phyloP scores from a whole-genome alignment of 2,329 filamentous ascomycete species.

The Epichloe festucae region DNA sequence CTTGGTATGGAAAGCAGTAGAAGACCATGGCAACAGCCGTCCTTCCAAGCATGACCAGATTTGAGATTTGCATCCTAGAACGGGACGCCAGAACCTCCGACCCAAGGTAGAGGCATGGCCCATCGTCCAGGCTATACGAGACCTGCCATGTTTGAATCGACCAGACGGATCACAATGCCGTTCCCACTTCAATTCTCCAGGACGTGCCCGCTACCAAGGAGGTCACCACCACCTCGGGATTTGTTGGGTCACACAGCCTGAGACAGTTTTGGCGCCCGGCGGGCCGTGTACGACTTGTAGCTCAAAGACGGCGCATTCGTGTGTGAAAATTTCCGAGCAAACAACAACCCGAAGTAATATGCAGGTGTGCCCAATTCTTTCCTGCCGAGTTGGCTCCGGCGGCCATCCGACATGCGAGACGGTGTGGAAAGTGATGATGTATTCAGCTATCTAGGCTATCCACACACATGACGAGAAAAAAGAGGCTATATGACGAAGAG shows the following conservation, averaged over 20 bases:
- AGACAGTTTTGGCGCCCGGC: background rate
- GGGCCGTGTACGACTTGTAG: background rate
- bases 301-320: background rate
- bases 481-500: no score
- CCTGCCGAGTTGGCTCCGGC: no score
- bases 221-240: background rate
- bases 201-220: background rate
- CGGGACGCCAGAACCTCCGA: slow-evolving; percentile 16
- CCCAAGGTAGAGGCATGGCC: slow-evolving; percentile 8
- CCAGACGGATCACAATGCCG: slow-evolving; percentile 11
- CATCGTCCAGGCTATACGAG: slow-evolving; percentile 9
- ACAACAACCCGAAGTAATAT: background rate
- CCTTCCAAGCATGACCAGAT: slow-evolving; percentile 15
- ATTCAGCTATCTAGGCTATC: no score
- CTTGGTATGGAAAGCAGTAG: slow-evolving; percentile 16
- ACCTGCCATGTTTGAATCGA: slow-evolving; percentile 17
- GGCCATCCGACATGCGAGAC: background rate
- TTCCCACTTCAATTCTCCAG: background rate
- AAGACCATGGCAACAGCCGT: slow-evolving; percentile 12
- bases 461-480: no score
- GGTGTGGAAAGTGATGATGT: no score
- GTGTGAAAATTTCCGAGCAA: background rate
- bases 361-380: background rate
- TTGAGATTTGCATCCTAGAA: slow-evolving; percentile 12
- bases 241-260: background rate